A percentile compares a stretch with the other conserved stretches of the same genome.
Conservation (phyloP, 1,284 basidiomycete species). For the Agaricales sp. region DNA sequence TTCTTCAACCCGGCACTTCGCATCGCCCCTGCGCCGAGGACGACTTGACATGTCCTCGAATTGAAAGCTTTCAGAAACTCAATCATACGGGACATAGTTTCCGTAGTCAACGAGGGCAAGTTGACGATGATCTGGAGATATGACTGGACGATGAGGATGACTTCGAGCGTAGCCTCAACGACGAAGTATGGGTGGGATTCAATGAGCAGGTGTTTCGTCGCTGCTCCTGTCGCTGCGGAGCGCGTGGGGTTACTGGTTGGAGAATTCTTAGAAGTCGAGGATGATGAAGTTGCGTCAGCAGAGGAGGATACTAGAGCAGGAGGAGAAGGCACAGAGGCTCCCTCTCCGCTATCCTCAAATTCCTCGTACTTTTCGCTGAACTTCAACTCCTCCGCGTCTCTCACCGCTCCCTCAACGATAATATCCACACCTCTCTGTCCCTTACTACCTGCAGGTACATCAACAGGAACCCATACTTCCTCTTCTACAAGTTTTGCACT, state of each 20-base stretch:
- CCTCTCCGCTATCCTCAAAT: neutral
- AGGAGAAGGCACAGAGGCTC: too few relatives aligned
- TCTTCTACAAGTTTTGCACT: slow-evolving; percentile 89
- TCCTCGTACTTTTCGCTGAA: slow-evolving; percentile 7
- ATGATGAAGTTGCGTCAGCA: slow-evolving; percentile 17
- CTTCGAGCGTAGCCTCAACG: slow-evolving; percentile 79
- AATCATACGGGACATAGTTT: slow-evolving; percentile 88
- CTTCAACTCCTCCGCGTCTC: slow-evolving; percentile 65
- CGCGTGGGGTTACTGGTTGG: slow-evolving; percentile 21
- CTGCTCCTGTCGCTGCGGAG: slow-evolving; percentile 19
- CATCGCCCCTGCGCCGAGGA: slow-evolving; percentile 97
- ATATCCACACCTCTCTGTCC: slow-evolving; percentile 67
- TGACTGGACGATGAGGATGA: slow-evolving; percentile 70
- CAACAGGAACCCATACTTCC: slow-evolving; percentile 80
- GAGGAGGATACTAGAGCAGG: slow-evolving; percentile 8
- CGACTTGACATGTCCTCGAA: slow-evolving; percentile 96
- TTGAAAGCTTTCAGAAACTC: slow-evolving; percentile 98
- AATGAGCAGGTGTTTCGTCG: slow-evolving; percentile 69
- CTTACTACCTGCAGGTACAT: slow-evolving; percentile 41
- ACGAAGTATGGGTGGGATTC: slow-evolving; percentile 80
- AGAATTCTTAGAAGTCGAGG: too few relatives aligned
- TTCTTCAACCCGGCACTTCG: slow-evolving; percentile 95
- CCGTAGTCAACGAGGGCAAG: slow-evolving; percentile 81
- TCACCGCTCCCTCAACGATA: slow-evolving; percentile 75
- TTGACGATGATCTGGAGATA: slow-evolving; percentile 89